Conservation (phyloP, 257 asterid genomes). For the Oldenlandia corymbosa region DNA sequence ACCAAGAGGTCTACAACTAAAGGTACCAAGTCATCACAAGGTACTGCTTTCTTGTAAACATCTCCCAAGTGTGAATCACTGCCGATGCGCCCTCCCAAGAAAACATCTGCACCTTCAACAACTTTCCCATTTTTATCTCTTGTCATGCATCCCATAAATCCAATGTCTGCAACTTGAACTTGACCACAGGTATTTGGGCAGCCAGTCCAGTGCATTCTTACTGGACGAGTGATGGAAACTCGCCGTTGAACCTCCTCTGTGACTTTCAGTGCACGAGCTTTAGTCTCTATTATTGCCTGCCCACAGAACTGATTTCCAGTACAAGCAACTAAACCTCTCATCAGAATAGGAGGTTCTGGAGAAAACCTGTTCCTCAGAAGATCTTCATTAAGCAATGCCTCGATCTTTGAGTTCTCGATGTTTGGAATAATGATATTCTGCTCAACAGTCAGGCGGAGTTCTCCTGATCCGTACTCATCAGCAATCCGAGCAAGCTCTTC, state of each 20-base stretch:
- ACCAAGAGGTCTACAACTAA: conserved; percentile 71
- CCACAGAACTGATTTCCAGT: conserved; percentile 97
- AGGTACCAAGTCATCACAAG: conserved; percentile 84
- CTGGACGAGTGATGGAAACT: conserved; percentile 59
- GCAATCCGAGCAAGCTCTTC: conserved; percentile 81
- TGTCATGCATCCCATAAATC: conserved; percentile 97
- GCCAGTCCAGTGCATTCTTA: conserved; percentile 98
- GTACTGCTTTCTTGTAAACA: conserved; percentile 70
- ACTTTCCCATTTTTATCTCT: conserved; percentile 51
- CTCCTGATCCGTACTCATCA: conserved; percentile 75
- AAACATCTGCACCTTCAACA: conserved; percentile 89
- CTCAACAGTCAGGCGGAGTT: conserved; percentile 86
- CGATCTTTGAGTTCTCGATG: conserved; percentile 49
- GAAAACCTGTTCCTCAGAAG: conserved; percentile 41
- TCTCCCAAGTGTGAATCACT: conserved; percentile 93
- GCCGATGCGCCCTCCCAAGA: conserved; percentile 82
- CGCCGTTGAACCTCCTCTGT: conserved; percentile 70
- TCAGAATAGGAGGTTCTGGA: conserved; percentile 77
- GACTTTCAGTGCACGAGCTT: conserved; percentile 65
- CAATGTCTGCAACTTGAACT: conserved; percentile 93
- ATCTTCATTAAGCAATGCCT: conserved; percentile 57
- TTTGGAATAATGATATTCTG: conserved; percentile 89
- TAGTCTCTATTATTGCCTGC: conserved; percentile 93
- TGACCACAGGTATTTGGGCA: conserved; percentile 91
- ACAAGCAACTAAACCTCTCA: conserved; percentile 88